phyloP scores from a whole-genome alignment of 2,329 filamentous ascomycete species.

The Keithomyces neogunnii region DNA sequence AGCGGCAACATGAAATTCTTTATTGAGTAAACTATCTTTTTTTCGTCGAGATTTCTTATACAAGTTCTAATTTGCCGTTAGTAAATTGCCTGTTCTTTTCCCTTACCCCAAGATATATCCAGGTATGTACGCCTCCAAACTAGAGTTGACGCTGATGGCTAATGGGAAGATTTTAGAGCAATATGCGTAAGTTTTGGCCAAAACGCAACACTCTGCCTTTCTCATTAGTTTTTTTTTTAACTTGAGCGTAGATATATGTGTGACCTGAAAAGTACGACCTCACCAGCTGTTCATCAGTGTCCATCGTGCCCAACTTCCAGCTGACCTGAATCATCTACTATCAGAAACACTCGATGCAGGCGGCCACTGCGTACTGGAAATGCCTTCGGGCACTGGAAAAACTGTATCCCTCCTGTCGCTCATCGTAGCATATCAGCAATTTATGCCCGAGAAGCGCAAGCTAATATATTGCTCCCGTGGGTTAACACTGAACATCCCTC shows the following conservation, averaged over 20 bases:
- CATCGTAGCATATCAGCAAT: slow-evolving; percentile 93
- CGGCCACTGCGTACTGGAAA: slow-evolving; percentile 94
- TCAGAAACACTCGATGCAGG: slow-evolving; percentile 77
- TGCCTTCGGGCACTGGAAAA: slow-evolving; percentile 98
- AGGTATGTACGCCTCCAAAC: slow-evolving; percentile 25
- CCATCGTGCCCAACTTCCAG: neutral
- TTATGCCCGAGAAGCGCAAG: slow-evolving; percentile 87
- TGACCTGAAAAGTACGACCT: slow-evolving; percentile 41
- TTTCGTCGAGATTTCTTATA: neutral
- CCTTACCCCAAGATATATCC: slow-evolving; percentile 52
- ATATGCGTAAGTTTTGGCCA: slow-evolving; percentile 39
- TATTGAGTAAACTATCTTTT: slow-evolving; percentile 32
- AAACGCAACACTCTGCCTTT: neutral
- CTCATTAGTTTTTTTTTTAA: neutral
- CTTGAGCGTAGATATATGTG: slow-evolving; percentile 40
- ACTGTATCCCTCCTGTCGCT: slow-evolving; percentile 91
- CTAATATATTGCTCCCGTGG: slow-evolving; percentile 94
- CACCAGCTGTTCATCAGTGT: too few species aligned
- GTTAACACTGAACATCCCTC: slow-evolving; percentile 1
- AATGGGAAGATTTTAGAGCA: slow-evolving; percentile 29
- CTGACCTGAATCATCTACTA: neutral
- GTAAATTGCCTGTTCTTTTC: slow-evolving; percentile 48
- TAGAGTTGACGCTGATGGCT: neutral
- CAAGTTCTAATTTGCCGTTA: slow-evolving; percentile 19
- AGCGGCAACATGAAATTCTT: slow-evolving; percentile 39